Conservation (phyloP, 805 yeast genomes). For the Kodamaea restingae region DNA sequence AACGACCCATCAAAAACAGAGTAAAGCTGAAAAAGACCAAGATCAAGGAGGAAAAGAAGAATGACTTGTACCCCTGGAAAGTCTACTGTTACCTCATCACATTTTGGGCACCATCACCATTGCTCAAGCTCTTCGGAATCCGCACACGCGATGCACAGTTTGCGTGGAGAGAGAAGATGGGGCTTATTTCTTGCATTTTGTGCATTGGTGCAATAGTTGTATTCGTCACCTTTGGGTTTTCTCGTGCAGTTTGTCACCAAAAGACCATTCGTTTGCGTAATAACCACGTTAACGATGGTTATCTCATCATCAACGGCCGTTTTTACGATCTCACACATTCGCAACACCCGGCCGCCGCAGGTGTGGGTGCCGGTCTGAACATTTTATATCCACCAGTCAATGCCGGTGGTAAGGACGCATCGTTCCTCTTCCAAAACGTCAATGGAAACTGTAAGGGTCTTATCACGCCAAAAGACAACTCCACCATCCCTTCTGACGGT, state of each 20-base stretch:
- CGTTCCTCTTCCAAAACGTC: conserved; percentile 84
- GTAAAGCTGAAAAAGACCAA: conserved; percentile 4
- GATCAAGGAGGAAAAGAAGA: conserved; percentile 13
- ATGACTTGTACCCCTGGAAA: conserved; percentile 60
- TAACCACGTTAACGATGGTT: conserved; percentile 55
- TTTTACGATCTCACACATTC: conserved; percentile 70
- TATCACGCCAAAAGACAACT: conserved; percentile 63
- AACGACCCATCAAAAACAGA: conserved; percentile 18
- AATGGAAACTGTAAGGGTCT: conserved; percentile 84
- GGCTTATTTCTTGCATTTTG: conserved; percentile 69
- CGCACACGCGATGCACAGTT: conserved; percentile 74
- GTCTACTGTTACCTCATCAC: conserved; percentile 76
- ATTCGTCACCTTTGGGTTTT: conserved; percentile 86
- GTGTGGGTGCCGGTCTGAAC: conserved; percentile 66
- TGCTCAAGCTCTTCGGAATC: conserved; percentile 71
- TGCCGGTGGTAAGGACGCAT: conserved; percentile 86
- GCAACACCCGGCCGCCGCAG: conserved; percentile 78
- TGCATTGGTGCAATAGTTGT: conserved; percentile 76
- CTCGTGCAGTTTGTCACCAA: conserved; percentile 69
- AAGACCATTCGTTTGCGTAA: conserved; percentile 48
- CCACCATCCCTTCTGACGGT: conserved; percentile 62
- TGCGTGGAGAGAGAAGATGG: conserved; percentile 98
- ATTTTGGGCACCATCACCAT: conserved; percentile 86
- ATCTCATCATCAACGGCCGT: conserved; percentile 75
- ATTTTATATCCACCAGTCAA: conserved; percentile 77